These are phyloP conservation scores for Umbelopsis sp. DNA, from an alignment of 371 early-diverging fungal species.

Conservation along the genomic window DNA sequence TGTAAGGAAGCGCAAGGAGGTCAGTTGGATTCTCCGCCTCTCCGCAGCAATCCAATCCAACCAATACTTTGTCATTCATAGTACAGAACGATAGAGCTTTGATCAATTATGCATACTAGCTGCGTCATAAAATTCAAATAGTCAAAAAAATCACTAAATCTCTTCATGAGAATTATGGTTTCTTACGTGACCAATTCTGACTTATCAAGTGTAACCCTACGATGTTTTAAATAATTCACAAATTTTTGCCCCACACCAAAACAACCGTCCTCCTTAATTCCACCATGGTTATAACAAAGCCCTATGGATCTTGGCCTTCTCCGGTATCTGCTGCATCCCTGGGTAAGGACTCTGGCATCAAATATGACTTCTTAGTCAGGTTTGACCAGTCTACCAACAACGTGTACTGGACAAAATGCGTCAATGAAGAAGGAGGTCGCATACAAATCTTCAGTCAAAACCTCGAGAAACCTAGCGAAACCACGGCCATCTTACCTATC, in stretches of 20 bases:
- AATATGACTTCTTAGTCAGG: conserved; percentile 30
- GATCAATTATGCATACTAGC: no score
- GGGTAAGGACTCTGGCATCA: conserved; percentile 24
- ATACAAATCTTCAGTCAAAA: conserved; percentile 42
- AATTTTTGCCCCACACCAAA: neutral
- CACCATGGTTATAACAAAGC: conserved; percentile 32
- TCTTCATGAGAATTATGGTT: no score
- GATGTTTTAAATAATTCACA: no score
- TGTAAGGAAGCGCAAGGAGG: no score
- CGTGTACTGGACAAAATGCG: conserved; percentile 35
- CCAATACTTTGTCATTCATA: no score
- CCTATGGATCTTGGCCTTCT: conserved; percentile 52
- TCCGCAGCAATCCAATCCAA: no score
- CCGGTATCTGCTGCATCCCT: conserved; percentile 50
- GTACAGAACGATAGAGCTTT: no score
- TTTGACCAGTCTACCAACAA: conserved; percentile 29
- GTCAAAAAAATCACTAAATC: no score
- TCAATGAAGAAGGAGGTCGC: conserved; percentile 39
- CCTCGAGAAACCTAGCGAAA: conserved; percentile 13
- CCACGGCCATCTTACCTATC: conserved; percentile 31
- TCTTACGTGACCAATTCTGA: no score
- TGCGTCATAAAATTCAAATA: no score
- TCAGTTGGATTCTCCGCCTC: no score
- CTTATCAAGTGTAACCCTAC: no score
- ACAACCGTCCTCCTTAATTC: neutral